Percentiles rank a stretch among this genome's conserved stretches.
These are phyloP conservation scores for Hyparrhenia diplandra DNA, from an alignment of 176 grass and related monocot species.

Conservation along the genomic window DNA sequence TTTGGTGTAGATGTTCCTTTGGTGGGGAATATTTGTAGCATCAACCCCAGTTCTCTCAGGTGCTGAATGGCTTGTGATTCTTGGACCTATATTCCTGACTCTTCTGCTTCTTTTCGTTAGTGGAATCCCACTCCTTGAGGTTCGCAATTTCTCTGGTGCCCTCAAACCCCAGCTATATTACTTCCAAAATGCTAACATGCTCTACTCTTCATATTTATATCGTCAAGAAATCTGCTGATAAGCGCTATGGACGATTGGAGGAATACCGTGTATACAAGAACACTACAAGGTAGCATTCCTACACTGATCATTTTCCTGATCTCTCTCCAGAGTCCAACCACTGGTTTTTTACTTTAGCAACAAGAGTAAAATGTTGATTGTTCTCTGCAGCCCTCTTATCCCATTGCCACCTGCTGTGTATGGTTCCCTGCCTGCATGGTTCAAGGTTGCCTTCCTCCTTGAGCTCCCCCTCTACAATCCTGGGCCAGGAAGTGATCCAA, in stretches of 20 bases:
- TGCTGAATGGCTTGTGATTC: slow-evolving; percentile 84
- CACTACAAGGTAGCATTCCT: slow-evolving; percentile 59
- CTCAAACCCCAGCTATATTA: not conserved
- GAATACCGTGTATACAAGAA: slow-evolving; percentile 86
- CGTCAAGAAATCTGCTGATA: slow-evolving; percentile 73
- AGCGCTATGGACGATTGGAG: slow-evolving; percentile 43
- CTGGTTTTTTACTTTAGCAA: slow-evolving; percentile 1
- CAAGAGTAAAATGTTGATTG: not conserved
- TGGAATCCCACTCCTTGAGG: slow-evolving; percentile 96
- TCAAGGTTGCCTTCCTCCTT: slow-evolving; percentile 79
- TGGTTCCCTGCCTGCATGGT: slow-evolving; percentile 71
- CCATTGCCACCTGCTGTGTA: slow-evolving; percentile 69
- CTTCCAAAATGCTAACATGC: not conserved
- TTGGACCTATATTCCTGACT: slow-evolving; percentile 80
- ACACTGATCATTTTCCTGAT: not conserved
- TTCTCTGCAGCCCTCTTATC: slow-evolving; percentile 74
- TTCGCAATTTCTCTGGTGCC: not conserved
- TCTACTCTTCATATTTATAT: not conserved
- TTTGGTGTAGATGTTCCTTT: slow-evolving; percentile 70
- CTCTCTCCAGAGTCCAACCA: not conserved
- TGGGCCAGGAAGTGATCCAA: slow-evolving; percentile 27
- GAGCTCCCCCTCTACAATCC: slow-evolving; percentile 87
- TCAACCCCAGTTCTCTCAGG: slow-evolving; percentile 68
- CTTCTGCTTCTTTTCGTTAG: slow-evolving; percentile 82
- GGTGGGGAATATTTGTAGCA: slow-evolving; percentile 97